Conservation (phyloP, 2,329 filamentous ascomycete species). For the Arachnomyces sp. region DNA sequence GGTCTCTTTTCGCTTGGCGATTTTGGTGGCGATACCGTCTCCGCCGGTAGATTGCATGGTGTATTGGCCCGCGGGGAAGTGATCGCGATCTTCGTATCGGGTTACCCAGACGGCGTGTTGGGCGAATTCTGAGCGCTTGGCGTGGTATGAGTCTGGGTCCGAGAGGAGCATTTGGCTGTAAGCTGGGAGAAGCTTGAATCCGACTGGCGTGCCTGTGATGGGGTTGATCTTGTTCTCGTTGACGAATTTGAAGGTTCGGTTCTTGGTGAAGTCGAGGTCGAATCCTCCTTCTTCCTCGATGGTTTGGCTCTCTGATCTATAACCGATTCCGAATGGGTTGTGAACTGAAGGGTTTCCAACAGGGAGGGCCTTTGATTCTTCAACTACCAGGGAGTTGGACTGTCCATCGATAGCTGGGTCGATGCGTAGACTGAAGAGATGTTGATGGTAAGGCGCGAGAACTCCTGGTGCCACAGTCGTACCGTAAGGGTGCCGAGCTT, state of each 20-base stretch:
- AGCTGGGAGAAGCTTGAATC: constrained; percentile 48
- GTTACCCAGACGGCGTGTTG: constrained; percentile 50
- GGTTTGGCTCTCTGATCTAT: constrained; percentile 39
- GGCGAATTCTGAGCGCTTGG: constrained; percentile 45
- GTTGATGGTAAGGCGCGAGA: constrained; percentile 62
- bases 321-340: constrained; percentile 48
- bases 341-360: constrained; percentile 35
- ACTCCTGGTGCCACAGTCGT: constrained; percentile 59
- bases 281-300: constrained; percentile 42
- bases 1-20: constrained; percentile 27
- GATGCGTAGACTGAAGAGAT: constrained; percentile 62
- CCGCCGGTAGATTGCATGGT: constrained; percentile 46
- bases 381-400: constrained; percentile 46
- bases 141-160: constrained; percentile 44
- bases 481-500: constrained; percentile 54
- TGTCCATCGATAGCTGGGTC: constrained; percentile 52
- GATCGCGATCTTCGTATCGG: constrained; percentile 42
- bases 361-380: constrained; percentile 52
- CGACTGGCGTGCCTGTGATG: constrained; percentile 45
- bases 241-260: constrained; percentile 51
- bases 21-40: constrained; percentile 39
- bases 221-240: constrained; percentile 46
- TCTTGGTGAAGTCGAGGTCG: constrained; percentile 32
- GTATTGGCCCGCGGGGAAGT: constrained; percentile 47
- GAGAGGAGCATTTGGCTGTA: constrained; percentile 52